Conservation (phyloP, 2,329 filamentous ascomycete genomes). For the Ascochyta viciae-villosae region DNA sequence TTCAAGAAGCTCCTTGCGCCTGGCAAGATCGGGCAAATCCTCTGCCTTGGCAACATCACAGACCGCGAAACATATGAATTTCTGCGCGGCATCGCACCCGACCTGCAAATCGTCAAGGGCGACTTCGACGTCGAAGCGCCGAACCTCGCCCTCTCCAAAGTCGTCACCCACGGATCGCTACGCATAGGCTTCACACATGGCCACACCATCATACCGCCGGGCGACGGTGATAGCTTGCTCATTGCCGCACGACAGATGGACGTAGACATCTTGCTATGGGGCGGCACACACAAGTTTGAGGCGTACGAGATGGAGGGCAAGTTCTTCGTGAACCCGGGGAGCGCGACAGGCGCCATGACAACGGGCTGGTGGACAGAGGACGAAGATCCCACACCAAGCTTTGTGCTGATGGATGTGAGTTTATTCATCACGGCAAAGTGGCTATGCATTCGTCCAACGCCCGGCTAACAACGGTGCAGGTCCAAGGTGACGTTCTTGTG, state of each 20-base stretch:
- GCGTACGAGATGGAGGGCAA: conserved; percentile 76
- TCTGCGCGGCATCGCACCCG: conserved; percentile 63
- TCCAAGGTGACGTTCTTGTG: conserved; percentile 94
- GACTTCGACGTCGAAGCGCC: conserved; percentile 74
- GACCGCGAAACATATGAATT: conserved; percentile 64
- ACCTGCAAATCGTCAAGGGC: conserved; percentile 73
- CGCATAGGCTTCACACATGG: conserved; percentile 75
- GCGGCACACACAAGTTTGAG: conserved; percentile 73
- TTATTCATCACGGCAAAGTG: not conserved
- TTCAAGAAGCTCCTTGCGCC: conserved; percentile 65
- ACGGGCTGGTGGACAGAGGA: conserved; percentile 64
- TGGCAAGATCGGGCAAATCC: conserved; percentile 65
- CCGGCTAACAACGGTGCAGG: conserved; percentile 59
- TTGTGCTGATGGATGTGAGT: conserved; percentile 97
- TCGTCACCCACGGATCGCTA: conserved; percentile 72
- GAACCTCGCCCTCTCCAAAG: conserved; percentile 69
- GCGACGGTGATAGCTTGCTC: conserved; percentile 70
- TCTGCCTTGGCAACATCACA: conserved; percentile 66
- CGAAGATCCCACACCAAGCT: conserved; percentile 81
- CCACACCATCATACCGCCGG: conserved; percentile 73
- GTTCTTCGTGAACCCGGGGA: conserved; percentile 75
- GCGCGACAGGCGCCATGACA: conserved; percentile 70
- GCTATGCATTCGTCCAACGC: not conserved
- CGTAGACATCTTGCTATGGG: conserved; percentile 73
- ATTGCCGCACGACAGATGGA: conserved; percentile 76